These are phyloP conservation scores for Monilinia polystroma DNA, from an alignment of 2,329 filamentous ascomycete species.

Conservation along the genomic window DNA sequence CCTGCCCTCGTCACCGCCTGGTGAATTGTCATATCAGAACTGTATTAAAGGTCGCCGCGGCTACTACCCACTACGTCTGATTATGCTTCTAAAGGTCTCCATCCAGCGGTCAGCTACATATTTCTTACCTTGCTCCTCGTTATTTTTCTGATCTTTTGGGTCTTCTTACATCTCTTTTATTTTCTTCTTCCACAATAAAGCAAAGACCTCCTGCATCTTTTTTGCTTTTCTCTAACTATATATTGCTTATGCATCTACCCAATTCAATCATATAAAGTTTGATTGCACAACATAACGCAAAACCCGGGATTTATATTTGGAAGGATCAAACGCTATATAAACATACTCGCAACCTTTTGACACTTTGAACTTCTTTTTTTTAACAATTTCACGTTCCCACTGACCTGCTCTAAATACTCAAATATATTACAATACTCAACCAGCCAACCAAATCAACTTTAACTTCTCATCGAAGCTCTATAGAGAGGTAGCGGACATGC, in stretches of 20 bases:
- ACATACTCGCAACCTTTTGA: not conserved
- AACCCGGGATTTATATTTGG: not conserved
- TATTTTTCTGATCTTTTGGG: constrained; percentile 6
- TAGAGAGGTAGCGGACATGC: constrained; percentile 26
- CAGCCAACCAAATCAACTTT: not conserved
- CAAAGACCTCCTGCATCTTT: constrained; percentile 11
- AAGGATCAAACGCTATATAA: constrained; percentile 21
- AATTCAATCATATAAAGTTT: constrained; percentile 22
- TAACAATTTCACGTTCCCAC: constrained; percentile 9
- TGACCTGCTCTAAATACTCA: not conserved
- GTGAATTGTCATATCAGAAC: not conserved
- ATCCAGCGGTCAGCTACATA: constrained; percentile 25
- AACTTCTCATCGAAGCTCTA: constrained; percentile 23
- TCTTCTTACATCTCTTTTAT: not conserved
- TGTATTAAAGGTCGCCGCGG: constrained; percentile 22
- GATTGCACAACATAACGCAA: constrained; percentile 23
- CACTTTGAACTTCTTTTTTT: not conserved
- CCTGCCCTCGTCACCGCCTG: constrained; percentile 22
- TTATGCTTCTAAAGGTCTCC: constrained; percentile 17
- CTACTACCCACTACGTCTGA: constrained; percentile 9
- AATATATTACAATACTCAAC: not conserved
- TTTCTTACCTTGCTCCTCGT: constrained; percentile 17
- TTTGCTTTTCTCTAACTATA: constrained; percentile 18
- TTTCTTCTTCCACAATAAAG: constrained; percentile 18
- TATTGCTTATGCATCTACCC: constrained; percentile 14